Conservation (phyloP, 768 basidiomycete genomes). For the Pleurotus citrinopileatus region DNA sequence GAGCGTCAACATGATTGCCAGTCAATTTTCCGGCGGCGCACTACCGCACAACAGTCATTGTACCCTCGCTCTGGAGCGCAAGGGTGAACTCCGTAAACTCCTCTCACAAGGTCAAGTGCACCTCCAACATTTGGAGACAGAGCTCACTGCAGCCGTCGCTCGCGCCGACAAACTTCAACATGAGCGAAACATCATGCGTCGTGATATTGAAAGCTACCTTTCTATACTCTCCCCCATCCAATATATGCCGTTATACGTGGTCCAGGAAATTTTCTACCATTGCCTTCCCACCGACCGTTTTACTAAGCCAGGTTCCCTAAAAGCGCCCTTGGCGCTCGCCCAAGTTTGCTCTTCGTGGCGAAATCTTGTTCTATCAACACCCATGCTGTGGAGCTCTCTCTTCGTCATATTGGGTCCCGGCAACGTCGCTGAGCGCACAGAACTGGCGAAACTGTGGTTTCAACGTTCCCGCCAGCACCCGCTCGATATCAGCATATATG, state of each 20-base stretch:
- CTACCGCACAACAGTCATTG: not conserved
- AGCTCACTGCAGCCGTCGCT: not conserved
- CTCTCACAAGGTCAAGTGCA: not conserved
- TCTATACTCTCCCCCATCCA: conserved; percentile 13
- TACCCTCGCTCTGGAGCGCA: not conserved
- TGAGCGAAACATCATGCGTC: not conserved
- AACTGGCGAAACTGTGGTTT: conserved; percentile 19
- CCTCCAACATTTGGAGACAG: not conserved
- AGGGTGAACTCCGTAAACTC: not conserved
- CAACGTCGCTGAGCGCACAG: conserved; percentile 15
- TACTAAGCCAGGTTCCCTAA: conserved; percentile 10
- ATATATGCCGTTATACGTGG: conserved; percentile 21
- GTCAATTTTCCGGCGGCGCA: not conserved
- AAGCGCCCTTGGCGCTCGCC: conserved; percentile 21
- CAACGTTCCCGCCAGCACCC: conserved; percentile 14
- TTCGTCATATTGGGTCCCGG: conserved; percentile 14
- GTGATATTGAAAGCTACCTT: not conserved
- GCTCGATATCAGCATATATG: conserved; percentile 15
- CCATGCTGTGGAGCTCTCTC: conserved; percentile 20
- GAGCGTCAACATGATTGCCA: not conserved
- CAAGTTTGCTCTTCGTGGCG: conserved; percentile 23
- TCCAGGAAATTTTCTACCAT: conserved; percentile 19
- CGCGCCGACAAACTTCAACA: not conserved
- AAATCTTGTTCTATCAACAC: conserved; percentile 16
- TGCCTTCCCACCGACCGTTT: conserved; percentile 18